Conservation (phyloP, 2,329 filamentous ascomycete genomes). For the Lecanosticta acicola region DNA sequence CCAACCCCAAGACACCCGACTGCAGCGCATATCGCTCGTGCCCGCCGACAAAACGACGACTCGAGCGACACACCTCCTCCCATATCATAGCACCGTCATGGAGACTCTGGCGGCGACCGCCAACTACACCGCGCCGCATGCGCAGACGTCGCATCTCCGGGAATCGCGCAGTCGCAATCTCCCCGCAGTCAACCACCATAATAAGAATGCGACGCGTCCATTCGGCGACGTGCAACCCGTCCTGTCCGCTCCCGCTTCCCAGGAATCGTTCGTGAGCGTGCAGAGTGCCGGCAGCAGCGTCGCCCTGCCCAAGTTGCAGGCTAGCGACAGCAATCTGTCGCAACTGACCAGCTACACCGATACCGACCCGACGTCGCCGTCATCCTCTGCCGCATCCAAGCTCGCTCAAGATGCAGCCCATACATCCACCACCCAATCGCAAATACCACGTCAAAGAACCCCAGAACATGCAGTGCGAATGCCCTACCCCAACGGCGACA, state of each 20-base stretch:
- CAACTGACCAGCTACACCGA: constrained; percentile 28
- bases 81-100: constrained; percentile 8
- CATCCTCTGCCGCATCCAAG: constrained; percentile 14
- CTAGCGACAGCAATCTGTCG: constrained; percentile 26
- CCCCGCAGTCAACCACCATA: neutral
- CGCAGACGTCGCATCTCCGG: constrained; percentile 11
- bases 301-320: constrained; percentile 8
- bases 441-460: constrained; percentile 11
- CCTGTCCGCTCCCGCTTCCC: constrained; percentile 27
- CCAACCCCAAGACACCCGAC: neutral
- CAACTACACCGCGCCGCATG: constrained; percentile 9
- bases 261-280: constrained; percentile 27
- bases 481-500: constrained; percentile 19
- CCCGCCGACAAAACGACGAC: neutral
- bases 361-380: constrained; percentile 24
- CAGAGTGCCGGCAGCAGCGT: constrained; percentile 24
- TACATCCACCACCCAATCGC: constrained; percentile 4
- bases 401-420: constrained; percentile 5
- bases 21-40: neutral
- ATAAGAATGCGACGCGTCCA: constrained; percentile 22
- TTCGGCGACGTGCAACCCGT: constrained; percentile 12
- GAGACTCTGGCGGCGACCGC: constrained; percentile 18
- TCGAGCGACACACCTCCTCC: neutral
- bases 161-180: constrained; percentile 10
- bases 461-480: constrained; percentile 15